A percentile compares a stretch with the other conserved stretches of the same genome.
Conservation (phyloP, 179 eudicot species). For the Patellifolia procumbens region DNA sequence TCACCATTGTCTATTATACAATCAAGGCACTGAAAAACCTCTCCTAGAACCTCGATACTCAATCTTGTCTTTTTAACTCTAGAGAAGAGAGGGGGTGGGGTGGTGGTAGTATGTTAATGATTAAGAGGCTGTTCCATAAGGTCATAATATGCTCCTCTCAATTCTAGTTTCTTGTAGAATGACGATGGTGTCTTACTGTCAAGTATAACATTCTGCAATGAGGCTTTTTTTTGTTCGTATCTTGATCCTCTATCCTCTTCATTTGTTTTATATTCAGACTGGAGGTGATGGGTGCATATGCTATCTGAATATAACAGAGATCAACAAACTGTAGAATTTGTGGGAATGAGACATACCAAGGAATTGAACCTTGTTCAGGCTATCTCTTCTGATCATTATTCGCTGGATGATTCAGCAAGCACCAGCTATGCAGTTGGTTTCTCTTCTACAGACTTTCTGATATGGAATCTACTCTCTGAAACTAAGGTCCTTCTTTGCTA, state of each 20-base stretch:
- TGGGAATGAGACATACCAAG: slow-evolving; percentile 90
- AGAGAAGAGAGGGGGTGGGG: not conserved
- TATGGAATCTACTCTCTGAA: slow-evolving; percentile 81
- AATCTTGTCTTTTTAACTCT: not conserved
- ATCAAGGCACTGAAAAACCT: not conserved
- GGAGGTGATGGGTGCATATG: slow-evolving; percentile 99
- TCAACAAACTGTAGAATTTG: slow-evolving; percentile 61
- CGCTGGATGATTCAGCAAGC: slow-evolving; percentile 39
- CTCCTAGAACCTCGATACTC: not conserved
- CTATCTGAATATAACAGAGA: slow-evolving; percentile 67
- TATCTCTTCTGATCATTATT: slow-evolving; percentile 38
- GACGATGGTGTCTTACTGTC: not conserved
- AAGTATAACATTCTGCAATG: not conserved
- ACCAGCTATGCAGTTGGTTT: slow-evolving; percentile 80
- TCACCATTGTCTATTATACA: not conserved
- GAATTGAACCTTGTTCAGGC: slow-evolving; percentile 76
- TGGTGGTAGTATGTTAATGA: not conserved
- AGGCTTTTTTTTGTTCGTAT: too few species aligned
- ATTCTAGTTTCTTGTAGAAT: not conserved
- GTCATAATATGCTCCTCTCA: not conserved
- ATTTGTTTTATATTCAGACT: slow-evolving; percentile 49
- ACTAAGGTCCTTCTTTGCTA: slow-evolving; percentile 56
- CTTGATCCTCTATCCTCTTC: not conserved
- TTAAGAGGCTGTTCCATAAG: not conserved
- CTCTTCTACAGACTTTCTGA: slow-evolving; percentile 77